Percentiles rank a stretch among this genome's conserved stretches.
phyloP scores from a whole-genome alignment of 2,329 filamentous ascomycete genomes.

The Botrytis sinoallii region DNA sequence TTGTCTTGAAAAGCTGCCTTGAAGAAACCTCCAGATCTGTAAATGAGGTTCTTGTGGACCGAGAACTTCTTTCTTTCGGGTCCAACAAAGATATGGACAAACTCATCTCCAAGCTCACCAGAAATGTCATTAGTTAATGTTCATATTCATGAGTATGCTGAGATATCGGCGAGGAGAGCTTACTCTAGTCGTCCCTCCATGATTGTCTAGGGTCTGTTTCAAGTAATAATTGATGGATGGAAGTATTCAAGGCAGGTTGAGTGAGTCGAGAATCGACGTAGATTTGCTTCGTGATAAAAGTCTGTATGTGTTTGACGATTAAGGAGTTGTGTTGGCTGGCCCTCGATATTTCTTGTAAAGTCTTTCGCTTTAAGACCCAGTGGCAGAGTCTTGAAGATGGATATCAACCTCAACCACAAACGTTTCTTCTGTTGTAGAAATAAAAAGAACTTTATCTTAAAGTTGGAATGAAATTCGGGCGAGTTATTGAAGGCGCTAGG shows the following conservation, averaged over 20 bases:
- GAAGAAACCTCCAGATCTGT: not conserved
- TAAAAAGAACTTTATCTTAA: too few species aligned
- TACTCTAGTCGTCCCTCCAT: not conserved
- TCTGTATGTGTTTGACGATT: too few species aligned
- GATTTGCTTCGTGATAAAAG: too few species aligned
- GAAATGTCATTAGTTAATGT: not conserved
- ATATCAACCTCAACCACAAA: not conserved
- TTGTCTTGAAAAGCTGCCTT: not conserved
- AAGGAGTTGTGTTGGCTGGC: too few species aligned
- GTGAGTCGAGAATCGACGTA: too few species aligned
- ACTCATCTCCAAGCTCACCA: not conserved
- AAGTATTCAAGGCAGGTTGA: not conserved
- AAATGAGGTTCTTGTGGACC: not conserved
- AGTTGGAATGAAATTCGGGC: not conserved
- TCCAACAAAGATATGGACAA: constrained; percentile 3
- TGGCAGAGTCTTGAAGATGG: too few species aligned
- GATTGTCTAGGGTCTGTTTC: not conserved
- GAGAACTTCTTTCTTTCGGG: not conserved
- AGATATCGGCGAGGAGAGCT: not conserved
- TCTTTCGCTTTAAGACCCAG: too few species aligned
- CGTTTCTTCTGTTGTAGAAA: not conserved
- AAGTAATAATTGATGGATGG: not conserved
- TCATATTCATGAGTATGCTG: not conserved
- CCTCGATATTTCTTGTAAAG: too few species aligned
- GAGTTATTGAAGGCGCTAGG: too few species aligned